Evolutionary conservation across 768 basidiomycete genomes (phyloP), one percentile per base, ranked within the genome.

Genomic region (Pleurotus giganteus): DNA sequence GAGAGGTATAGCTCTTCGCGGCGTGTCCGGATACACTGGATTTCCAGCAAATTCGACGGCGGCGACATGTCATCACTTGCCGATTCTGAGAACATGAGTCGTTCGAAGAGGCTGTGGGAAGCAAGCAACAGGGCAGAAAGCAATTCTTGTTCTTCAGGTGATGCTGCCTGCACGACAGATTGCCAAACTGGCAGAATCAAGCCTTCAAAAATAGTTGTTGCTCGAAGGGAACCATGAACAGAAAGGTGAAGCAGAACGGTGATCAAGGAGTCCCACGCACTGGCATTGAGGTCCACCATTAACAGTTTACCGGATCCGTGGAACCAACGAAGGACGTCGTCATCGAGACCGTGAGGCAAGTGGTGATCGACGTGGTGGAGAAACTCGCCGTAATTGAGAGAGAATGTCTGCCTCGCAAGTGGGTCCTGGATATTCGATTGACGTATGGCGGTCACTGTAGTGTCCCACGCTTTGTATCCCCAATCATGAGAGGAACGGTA

Each of bases 381-480:
- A 62, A 93, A 91, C 12, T 71, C 70, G 4, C 82, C 87, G 62
- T 91, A 93, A 47, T 83, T 79, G 27, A 87, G 60, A 2, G 85
- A 85, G 57, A 81, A 82, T 31, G 72, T 69, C 47, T 76, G 73
- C 21, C 81, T 80, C 23, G 69, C 75, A 50, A 68, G 65, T 5
- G 65, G 55, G 54, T 85, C 83, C 3, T 73, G 61, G 41, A 69
- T 67, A 4, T 85, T 82, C 41, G 89, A 75, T 64, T 88, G 86
- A 39, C 85, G 86, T 41, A 93, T 72, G 49, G 85, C 86, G 4
- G 87, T 82, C 41, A 93, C 76, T 1, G 86, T 83, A 61, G 89
- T 91, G 64, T 91, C 89, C 90, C 90, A 92, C 17, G 88, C 86
- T 61, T 85, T 87, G 83, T 83, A 87, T 1, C 81, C 89, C 89